Base-by-base conservation (phyloP, 2,329 filamentous ascomycete species). In the Fusarium euwallaceae region DNA sequence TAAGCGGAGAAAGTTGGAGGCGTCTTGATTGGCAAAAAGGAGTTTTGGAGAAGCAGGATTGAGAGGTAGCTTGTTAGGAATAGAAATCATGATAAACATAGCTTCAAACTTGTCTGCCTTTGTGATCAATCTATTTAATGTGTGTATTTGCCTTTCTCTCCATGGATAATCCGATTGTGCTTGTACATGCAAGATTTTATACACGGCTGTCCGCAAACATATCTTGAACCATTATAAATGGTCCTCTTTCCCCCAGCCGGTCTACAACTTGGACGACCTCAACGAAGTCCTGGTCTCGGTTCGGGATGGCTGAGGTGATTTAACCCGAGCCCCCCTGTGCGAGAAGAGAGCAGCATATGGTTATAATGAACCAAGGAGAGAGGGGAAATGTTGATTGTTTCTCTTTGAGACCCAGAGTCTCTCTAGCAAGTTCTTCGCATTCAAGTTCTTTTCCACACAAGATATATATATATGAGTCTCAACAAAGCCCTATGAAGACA, bases 1-100 rank as follows among this genome's bases (percentile, higher is more conserved):
- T 64, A 94, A 94, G 83, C 91, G 90, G 83, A 91, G 91, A 81
- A 95, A 92, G 84, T 79, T 86, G 63, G 87, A 85, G 70, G 78
- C 75, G 29, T 80, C 70, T 43, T 72, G 48, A 60, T 58, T 20
- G 10, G 43, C 20, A 17, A 27, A 37, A 43, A 65, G 43, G 45
- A 69, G 24, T 71, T 12, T 60, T 41, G 22, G 4, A 55, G 17
- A 55, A 55, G 48, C 48, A 55, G 27, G 17, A 29, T 53, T n/a
- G 48, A 3, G 24, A 29, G 24, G 10, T 53, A 53, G 24, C 48
- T 32, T 55, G 17, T 32, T 55, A 32, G 27, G 48, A 53, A 32
- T 55, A 55, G 32, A n/a, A 53, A 32, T 32, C 48, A 55, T 4
- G 7, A 20, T n/a, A 6, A 29, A n/a, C 17, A 32, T 55, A 6